These are phyloP conservation scores for Isatis tinctoria DNA, from an alignment of 345 rosid species.

Conservation along the genomic window DNA sequence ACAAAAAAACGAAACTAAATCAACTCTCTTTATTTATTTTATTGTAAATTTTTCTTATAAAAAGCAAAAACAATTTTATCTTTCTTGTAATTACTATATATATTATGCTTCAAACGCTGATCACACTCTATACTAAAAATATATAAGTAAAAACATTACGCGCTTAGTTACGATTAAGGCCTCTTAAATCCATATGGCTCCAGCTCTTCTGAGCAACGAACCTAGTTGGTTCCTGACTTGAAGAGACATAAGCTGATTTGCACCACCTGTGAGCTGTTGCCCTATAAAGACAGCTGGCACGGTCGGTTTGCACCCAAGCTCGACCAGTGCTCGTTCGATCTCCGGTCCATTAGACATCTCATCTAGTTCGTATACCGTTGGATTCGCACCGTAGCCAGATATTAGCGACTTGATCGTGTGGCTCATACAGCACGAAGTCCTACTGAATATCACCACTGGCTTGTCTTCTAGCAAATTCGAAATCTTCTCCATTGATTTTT, in stretches of 20 bases:
- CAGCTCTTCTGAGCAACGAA: slow-evolving; percentile 60
- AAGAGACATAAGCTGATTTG: slow-evolving; percentile 65
- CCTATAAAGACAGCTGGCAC: slow-evolving; percentile 85
- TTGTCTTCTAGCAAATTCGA: slow-evolving; percentile 52
- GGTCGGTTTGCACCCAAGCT: slow-evolving; percentile 54
- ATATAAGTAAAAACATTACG: not conserved
- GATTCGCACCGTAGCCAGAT: slow-evolving; percentile 33
- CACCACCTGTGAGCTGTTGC: slow-evolving; percentile 65
- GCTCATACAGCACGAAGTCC: slow-evolving; percentile 63
- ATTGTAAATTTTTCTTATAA: not conserved
- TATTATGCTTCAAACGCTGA: slow-evolving; percentile 8
- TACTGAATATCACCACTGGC: slow-evolving; percentile 81
- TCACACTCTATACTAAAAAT: slow-evolving; percentile 16
- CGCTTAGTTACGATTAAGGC: not conserved
- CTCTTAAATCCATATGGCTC: slow-evolving; percentile 77
- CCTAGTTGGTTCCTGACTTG: slow-evolving; percentile 64
- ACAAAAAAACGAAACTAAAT: slow-evolving; percentile 2
- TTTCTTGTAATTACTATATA: not conserved
- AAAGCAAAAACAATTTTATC: too few relatives aligned
- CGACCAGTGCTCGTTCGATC: slow-evolving; percentile 51
- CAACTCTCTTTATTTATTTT: not conserved
- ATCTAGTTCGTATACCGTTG: slow-evolving; percentile 31
- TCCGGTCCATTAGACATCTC: slow-evolving; percentile 46
- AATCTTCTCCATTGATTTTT: slow-evolving; percentile 45
- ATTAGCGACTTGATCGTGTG: slow-evolving; percentile 39